These are phyloP conservation scores for Carex pumila DNA, from an alignment of 176 grass and related monocot species.

Conservation along the genomic window DNA sequence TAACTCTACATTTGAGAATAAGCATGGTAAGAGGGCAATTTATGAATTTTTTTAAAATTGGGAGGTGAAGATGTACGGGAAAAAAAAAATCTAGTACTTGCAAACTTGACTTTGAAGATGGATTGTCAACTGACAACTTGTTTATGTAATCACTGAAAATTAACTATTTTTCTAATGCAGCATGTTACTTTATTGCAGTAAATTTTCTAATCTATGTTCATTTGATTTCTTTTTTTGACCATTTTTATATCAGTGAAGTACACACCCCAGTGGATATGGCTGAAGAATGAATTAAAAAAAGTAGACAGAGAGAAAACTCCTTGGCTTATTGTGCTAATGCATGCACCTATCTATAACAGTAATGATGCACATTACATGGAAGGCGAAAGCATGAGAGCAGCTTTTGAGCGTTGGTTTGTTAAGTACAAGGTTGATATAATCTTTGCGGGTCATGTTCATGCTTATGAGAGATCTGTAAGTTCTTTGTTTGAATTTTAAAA, in stretches of 20 bases:
- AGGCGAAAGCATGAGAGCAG: slow-evolving; percentile 84
- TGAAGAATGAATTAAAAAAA: slow-evolving; percentile 50
- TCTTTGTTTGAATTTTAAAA: neutral
- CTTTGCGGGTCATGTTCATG: slow-evolving; percentile 91
- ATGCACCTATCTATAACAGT: slow-evolving; percentile 83
- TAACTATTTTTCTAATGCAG: neutral
- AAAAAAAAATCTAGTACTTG: neutral
- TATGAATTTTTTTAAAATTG: too few relatives aligned
- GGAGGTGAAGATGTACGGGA: neutral
- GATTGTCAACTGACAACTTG: neutral
- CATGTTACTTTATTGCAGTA: neutral
- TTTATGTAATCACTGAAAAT: neutral
- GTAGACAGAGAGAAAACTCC: slow-evolving; percentile 97
- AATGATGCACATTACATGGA: slow-evolving; percentile 88
- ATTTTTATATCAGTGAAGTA: slow-evolving; percentile 69
- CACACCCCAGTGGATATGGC: slow-evolving; percentile 83
- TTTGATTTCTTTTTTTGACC: slow-evolving; percentile 16
- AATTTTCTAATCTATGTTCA: neutral
- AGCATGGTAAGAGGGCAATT: neutral
- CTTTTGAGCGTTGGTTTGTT: slow-evolving; percentile 86
- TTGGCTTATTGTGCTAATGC: slow-evolving; percentile 99
- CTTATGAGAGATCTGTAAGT: slow-evolving; percentile 89
- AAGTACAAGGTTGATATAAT: slow-evolving; percentile 85
- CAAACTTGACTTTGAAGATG: neutral
- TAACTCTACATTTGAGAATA: slow-evolving; percentile 3